Conservation (phyloP, 192 early-diverging fungal genomes). For the Entomortierella parvispora region DNA sequence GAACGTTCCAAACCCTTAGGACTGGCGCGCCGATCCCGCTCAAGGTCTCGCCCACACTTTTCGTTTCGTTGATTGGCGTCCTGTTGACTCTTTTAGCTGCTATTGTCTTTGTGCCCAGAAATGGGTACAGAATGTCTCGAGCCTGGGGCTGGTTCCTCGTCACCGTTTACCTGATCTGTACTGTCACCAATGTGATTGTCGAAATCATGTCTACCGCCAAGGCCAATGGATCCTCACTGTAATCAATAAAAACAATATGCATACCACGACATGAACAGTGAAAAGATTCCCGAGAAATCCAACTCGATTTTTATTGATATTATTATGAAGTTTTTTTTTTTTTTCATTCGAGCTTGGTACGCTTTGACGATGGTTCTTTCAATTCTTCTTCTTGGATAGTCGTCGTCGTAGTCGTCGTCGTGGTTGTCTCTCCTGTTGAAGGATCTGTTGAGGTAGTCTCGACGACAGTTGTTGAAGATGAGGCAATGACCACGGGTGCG, state of each 20-base stretch:
- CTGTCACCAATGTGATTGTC: slow-evolving; percentile 67
- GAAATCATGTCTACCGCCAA: slow-evolving; percentile 52
- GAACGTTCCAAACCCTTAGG: slow-evolving; percentile 64
- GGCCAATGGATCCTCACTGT: no score
- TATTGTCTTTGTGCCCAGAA: slow-evolving; percentile 68
- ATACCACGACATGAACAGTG: no score
- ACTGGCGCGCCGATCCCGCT: slow-evolving; percentile 63
- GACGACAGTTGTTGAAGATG: no score
- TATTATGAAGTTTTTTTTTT: no score
- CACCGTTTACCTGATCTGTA: slow-evolving; percentile 67
- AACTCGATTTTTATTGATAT: no score
- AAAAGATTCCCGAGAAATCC: no score
- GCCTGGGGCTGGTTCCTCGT: slow-evolving; percentile 68
- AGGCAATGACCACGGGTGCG: no score
- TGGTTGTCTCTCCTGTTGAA: no score
- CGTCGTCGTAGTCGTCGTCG: neutral
- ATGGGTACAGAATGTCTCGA: slow-evolving; percentile 70
- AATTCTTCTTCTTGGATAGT: neutral
- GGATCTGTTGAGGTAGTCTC: no score
- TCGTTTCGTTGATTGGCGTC: slow-evolving; percentile 75
- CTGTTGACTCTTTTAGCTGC: slow-evolving; percentile 68
- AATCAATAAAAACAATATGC: no score
- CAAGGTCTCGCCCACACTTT: slow-evolving; percentile 70
- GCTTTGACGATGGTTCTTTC: neutral
- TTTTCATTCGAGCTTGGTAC: neutral